phyloP scores from a whole-genome alignment of 139 green algal species.

The Eudorina sp. region DNA sequence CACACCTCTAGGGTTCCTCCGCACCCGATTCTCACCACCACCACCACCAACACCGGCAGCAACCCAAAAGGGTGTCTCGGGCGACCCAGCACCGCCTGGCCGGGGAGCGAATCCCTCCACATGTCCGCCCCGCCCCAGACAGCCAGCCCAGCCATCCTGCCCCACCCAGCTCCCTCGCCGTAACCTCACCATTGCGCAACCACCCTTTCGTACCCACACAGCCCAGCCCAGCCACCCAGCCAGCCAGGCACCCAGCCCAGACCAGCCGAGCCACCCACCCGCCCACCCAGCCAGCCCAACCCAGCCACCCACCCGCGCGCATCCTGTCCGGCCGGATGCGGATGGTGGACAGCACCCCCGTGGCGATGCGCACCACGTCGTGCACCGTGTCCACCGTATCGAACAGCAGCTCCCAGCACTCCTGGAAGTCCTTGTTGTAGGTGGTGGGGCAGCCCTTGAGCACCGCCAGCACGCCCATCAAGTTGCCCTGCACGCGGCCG shows the following conservation, averaged over 20 bases:
- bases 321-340: conserved; percentile 92
- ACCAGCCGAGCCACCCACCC: background rate
- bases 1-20: too few relatives aligned
- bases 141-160: too few relatives aligned
- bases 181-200: too few relatives aligned
- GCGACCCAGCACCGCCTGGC: too few relatives aligned
- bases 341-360: conserved; percentile 93
- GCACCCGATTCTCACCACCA: too few relatives aligned
- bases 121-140: too few relatives aligned
- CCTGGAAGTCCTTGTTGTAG: conserved; percentile 99
- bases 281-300: background rate
- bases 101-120: too few relatives aligned
- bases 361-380: conserved; percentile 93
- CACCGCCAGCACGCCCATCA: conserved; percentile 90
- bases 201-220: too few relatives aligned
- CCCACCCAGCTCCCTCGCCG: too few relatives aligned
- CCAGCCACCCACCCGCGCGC: conserved; percentile 58
- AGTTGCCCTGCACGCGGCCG: conserved; percentile 89
- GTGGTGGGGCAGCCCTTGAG: conserved; percentile 97
- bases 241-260: background rate
- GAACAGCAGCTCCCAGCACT: conserved; percentile 96
- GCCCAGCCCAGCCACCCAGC: background rate
- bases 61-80: too few relatives aligned
- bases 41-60: too few relatives aligned
- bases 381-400: conserved; percentile 93